Conservation (phyloP, 2,329 filamentous ascomycete species). For the Ramichloridium luteum region DNA sequence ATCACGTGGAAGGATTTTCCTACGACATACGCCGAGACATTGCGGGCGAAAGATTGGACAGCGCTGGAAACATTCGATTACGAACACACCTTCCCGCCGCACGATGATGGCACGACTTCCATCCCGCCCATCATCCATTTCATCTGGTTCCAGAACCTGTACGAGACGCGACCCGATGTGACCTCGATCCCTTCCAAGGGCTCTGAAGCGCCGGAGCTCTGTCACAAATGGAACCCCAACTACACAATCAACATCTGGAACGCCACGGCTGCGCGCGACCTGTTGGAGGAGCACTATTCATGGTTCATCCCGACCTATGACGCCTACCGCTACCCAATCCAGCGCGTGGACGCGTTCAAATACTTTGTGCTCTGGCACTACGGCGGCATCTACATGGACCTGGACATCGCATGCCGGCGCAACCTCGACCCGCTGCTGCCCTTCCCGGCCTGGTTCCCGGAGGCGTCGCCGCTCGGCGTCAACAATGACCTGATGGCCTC, state of each 20-base stretch:
- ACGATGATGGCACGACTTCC: neutral
- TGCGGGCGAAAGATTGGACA: slow-evolving; percentile 1
- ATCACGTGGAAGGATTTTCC: slow-evolving; percentile 11
- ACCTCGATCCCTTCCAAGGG: slow-evolving; percentile 8
- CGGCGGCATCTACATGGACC: slow-evolving; percentile 66
- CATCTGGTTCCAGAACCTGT: slow-evolving; percentile 16
- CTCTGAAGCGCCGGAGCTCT: slow-evolving; percentile 11
- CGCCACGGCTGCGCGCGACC: slow-evolving; percentile 5
- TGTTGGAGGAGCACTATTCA: slow-evolving; percentile 11
- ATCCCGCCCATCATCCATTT: slow-evolving; percentile 14
- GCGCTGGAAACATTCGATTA: slow-evolving; percentile 4
- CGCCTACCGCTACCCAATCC: slow-evolving; percentile 60
- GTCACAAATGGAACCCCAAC: slow-evolving; percentile 8
- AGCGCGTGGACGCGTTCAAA: slow-evolving; percentile 59
- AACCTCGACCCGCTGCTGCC: slow-evolving; percentile 50
- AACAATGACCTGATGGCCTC: slow-evolving; percentile 61
- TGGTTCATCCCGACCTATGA: slow-evolving; percentile 48
- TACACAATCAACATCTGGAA: slow-evolving; percentile 13
- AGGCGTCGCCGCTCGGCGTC: slow-evolving; percentile 59
- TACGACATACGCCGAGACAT: slow-evolving; percentile 5
- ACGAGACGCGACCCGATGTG: slow-evolving; percentile 7
- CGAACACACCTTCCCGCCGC: neutral
- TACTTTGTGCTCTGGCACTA: slow-evolving; percentile 66
- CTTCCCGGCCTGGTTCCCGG: slow-evolving; percentile 55
- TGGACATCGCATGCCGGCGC: slow-evolving; percentile 57